Evolutionary conservation across 768 basidiomycete genomes (phyloP), one percentile per base, ranked within the genome.

Genomic region (Kwoniella newhampshirensis): DNA sequence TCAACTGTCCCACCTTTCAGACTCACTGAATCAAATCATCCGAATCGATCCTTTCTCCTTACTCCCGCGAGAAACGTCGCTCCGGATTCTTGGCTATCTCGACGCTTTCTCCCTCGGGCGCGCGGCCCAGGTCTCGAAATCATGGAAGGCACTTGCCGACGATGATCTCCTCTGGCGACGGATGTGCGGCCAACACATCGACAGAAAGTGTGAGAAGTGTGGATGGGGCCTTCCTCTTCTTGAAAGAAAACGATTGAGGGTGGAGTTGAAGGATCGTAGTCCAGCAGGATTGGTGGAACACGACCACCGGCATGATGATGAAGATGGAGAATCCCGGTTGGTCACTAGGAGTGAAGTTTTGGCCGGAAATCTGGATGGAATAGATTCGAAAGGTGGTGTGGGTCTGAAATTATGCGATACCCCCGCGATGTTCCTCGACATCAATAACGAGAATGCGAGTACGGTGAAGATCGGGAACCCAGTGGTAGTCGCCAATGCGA

Each of bases 121-220:
- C 39, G 93, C 93, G 4, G 91, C 92, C 0, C 93, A 96, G 74
- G 91, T 97, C 45, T 85, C 84, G 50, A 84, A 81, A 49, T 82
- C 81, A 3, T 99, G 96, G 96, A 87, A 84, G 70, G 78, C 77
- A 25, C 84, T 97, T 6, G 94, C 94, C 0, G 94, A 98, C 77
- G 94, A 98, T 74, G 89, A 99, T 68, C 80, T 91, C 43, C 83
- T 99, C 46, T 99, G 96, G 96, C 82, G 87, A 37, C 86, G 86
- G 20, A 98, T 99, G 74, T 98, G 96, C 75, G 91, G 94, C 72
- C 96, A 99, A 74, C 96, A 99, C 61, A 98, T 99, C 53, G 94
- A 94, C 18, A 86, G 91, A 69, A 94, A 91, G 70, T 99, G 96
- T 68, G 84, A 82, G 67, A 96, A 94, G 76, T 98, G 96, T 66